Evolutionary conservation across 1,284 basidiomycete genomes (phyloP), one percentile per base, ranked within the genome.

Genomic region (Flammula alnicola): DNA sequence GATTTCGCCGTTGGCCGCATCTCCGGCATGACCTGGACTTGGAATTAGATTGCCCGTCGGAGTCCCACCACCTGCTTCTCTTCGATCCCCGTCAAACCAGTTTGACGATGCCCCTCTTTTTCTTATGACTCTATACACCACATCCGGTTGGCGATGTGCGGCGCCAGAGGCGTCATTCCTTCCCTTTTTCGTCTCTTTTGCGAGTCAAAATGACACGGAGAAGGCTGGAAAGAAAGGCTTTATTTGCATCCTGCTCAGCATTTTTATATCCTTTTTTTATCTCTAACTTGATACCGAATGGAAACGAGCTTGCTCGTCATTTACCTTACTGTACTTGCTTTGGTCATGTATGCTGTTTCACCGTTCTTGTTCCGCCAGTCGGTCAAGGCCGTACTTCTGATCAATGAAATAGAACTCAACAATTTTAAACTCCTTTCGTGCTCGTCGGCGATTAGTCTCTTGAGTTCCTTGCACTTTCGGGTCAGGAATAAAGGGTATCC

Each of bases 1-100:
- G 54, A 62, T 51, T 39, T 55, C 9, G 44, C 57, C 26, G 35
- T 75, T n/a, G 87, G 87, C 26, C 81, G 84, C 50, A 64, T 88
- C 56, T 39, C 42, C 31, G 64, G 62, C 41, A 68, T 86, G 37
- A 63, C 57, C 11, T 88, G 86, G 85, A 39, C 42, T 8, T 80
- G 75, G 72, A 57, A 69, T 63, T 44, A 48, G 51, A 47, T n/a
- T n/a, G 40, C 42, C 16, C 17, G 45, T 30, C 14, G 16, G 30
- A 38, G 16, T 44, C 9, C 17, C 38, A 27, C 36, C 45, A 14
- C 17, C 8, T 35, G 20, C 33, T n/a, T 44, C 25, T 10, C 16
- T 54, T 30, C 39, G 26, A 45, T 41, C 54, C 57, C 42, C 37
- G 36, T 17, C 48, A 30, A 49, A 22, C 17, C 30, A 36, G 30